Conservation (phyloP, 1,284 basidiomycete species). For the Microbotryum scabiosae region DNA sequence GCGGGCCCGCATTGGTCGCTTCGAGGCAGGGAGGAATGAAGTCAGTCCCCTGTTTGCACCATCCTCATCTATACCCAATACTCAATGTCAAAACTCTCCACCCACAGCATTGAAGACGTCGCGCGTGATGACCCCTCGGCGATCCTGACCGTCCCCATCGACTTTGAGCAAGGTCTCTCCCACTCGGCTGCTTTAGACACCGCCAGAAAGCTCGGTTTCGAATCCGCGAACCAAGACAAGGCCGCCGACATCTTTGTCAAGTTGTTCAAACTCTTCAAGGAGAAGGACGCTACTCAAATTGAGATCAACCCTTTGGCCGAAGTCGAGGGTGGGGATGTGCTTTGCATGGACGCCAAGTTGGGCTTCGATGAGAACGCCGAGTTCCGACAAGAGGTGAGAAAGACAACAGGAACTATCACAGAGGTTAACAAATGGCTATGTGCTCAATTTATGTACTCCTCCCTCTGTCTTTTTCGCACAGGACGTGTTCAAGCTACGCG, state of each 20-base stretch:
- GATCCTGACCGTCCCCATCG: constrained; percentile 92
- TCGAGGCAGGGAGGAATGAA: constrained; percentile 62
- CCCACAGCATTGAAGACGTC: constrained; percentile 78
- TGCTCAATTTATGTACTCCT: not conserved
- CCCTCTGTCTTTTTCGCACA: not conserved
- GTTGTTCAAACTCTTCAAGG: constrained; percentile 94
- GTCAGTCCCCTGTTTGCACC: constrained; percentile 6
- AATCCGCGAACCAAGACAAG: constrained; percentile 59
- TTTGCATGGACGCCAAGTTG: constrained; percentile 99
- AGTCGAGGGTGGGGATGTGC: constrained; percentile 81
- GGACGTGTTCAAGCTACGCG: constrained; percentile 82
- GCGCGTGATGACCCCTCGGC: constrained; percentile 92
- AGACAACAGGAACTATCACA: too few species aligned
- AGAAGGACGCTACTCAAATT: constrained; percentile 98
- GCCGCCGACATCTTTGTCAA: constrained; percentile 92
- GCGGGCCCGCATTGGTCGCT: constrained; percentile 86
- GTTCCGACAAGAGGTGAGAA: constrained; percentile 72
- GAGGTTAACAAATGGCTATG: too few species aligned
- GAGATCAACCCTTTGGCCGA: constrained; percentile 99
- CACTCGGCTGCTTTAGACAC: constrained; percentile 58
- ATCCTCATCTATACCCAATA: not conserved
- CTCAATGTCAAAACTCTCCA: constrained; percentile 35
- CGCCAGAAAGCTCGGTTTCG: constrained; percentile 87
- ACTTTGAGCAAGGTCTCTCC: constrained; percentile 75
- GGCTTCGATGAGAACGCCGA: constrained; percentile 99